Evolutionary conservation across 1,139 yeast genomes (phyloP).

Genomic region (Yamadazyma dushanensis): DNA sequence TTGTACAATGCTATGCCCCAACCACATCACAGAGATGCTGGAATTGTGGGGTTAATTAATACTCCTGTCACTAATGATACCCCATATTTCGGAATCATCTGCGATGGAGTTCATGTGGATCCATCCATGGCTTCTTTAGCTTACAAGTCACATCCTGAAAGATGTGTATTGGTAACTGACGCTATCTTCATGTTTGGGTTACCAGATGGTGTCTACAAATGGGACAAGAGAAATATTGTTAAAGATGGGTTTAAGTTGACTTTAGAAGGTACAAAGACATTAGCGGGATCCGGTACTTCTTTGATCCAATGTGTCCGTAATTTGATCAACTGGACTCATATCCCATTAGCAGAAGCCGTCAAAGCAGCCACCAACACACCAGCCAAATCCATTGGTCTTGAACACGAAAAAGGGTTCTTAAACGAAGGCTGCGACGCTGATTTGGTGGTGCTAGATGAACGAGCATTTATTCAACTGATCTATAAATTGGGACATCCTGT

Average conservation of each 20-base stretch:
- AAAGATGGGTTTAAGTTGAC: conserved; percentile 51
- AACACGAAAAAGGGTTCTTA: conserved; percentile 51
- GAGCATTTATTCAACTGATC: conserved; percentile 49
- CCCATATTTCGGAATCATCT: conserved; percentile 60
- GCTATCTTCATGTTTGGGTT: conserved; percentile 59
- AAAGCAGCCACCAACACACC: conserved; percentile 60
- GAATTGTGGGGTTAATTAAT: conserved; percentile 56
- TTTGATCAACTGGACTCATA: conserved; percentile 52
- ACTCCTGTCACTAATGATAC: conserved; percentile 31
- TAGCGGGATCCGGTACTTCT: conserved; percentile 65
- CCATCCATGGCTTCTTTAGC: conserved; percentile 58
- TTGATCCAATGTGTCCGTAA: conserved; percentile 56
- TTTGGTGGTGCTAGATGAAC: conserved; percentile 47
- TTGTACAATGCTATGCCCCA: conserved; percentile 70
- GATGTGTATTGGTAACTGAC: conserved; percentile 61
- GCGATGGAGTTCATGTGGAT: conserved; percentile 65
- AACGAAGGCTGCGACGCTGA: conserved; percentile 61
- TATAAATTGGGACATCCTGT: conserved; percentile 48
- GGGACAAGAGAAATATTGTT: conserved; percentile 50
- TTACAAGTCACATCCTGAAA: conserved; percentile 53
- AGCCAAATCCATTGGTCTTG: conserved; percentile 48
- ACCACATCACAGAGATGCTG: conserved; percentile 63
- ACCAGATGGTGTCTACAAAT: conserved; percentile 50
- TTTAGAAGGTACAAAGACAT: conserved; percentile 57
- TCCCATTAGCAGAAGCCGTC: conserved; percentile 54